Conservation (phyloP, 495 filamentous ascomycete species). For the Lasiosphaeris hirsuta region DNA sequence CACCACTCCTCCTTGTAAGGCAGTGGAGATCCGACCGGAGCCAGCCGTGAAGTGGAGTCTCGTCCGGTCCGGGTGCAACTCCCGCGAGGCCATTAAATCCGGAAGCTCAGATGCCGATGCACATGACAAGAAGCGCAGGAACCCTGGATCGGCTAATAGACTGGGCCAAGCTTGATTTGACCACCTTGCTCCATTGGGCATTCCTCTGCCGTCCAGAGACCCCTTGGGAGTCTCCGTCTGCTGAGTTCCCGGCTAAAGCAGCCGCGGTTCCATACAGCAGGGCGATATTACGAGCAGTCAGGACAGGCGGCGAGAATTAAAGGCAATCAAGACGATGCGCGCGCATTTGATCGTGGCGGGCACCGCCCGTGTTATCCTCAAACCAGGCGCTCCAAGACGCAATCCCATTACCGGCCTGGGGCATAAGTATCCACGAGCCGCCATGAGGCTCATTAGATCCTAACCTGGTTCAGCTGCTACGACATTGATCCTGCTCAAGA, state of each 20-base stretch:
- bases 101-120: constrained; percentile 4
- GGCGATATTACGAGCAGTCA: neutral
- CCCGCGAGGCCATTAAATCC: neutral
- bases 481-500: neutral
- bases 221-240: neutral
- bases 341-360: neutral
- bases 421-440: constrained; percentile 6
- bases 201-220: neutral
- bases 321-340: constrained; percentile 4
- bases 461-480: constrained; percentile 4
- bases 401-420: neutral
- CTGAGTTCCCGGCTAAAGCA: constrained; percentile 12
- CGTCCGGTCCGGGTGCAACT: neutral
- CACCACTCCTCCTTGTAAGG: too few species aligned
- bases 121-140: neutral
- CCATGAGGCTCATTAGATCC: constrained; percentile 2
- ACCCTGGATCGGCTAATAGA: neutral
- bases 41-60: too few species aligned
- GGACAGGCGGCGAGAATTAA: too few species aligned
- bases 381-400: neutral
- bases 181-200: neutral
- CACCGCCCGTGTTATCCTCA: neutral
- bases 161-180: neutral
- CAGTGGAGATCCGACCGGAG: too few species aligned
- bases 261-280: constrained; percentile 6